Evolutionary conservation across 352 stramenopile genomes (phyloP), one percentile per base, ranked within the genome.

Genomic region (Pythium sukuiense): DNA sequence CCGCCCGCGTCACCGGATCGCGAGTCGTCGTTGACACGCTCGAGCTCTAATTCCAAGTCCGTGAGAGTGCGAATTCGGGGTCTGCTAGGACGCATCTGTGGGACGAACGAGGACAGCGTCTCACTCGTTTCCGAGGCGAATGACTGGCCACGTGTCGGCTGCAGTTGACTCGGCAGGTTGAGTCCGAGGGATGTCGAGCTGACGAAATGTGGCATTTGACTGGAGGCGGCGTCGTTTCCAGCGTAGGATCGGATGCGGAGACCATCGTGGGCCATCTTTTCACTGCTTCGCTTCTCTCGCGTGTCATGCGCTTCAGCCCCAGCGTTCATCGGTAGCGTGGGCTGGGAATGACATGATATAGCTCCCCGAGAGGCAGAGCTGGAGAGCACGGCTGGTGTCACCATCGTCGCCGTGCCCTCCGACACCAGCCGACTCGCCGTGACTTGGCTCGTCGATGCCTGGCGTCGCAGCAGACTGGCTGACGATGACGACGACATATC

Each of bases 161-260:
- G 62, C 39, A 35, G 20, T 50, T 52, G 45, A 52, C n/a, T 30
- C 0, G 55, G 55, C 3, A 60, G 27, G 14, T 50, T 30, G 6
- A 52, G 53, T 5, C 58, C 68, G 24, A 74, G 54, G 6, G 53
- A 65, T 16, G 63, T 71, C 7, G 68, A 74, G 53, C 68, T 74
- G 18, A 61, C 49, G 29, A 74, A 74, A 6, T 62, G 58, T 18
- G 68, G 53, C 32, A 53, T 14, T 18, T 29, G 2, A 27, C 24
- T 20, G 14, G n/a, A 32, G 1, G 13, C 18, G 2, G 16, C 6
- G 29, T 35, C 14, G 11, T 3, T 4, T 13, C 50, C 50, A n/a
- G 46, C 13, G 29, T 70, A 74, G 26, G 68, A 66, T 4, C 58
- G 62, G 32, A 74, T 74, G 0, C 63, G 59, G 14, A 74, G 64